A percentile compares a stretch with the other conserved stretches of the same genome.
Evolutionary conservation across 768 basidiomycete species (phyloP).

Genomic region (Rhodotorula taiwanensis): DNA sequence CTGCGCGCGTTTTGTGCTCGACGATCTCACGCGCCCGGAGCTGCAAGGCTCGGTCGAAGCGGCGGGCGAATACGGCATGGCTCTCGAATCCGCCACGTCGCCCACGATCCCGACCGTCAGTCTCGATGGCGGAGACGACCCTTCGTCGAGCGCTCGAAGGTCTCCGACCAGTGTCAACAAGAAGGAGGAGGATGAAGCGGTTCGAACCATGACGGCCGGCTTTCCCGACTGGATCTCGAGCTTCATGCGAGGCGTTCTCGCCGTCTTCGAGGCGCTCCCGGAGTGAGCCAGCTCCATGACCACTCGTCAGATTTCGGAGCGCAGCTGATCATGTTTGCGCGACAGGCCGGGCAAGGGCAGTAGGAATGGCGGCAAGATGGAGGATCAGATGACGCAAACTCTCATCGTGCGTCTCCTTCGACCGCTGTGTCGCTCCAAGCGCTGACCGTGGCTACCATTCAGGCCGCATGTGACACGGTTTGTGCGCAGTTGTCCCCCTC

Average conservation of each 20-base stretch:
- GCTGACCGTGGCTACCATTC: slow-evolving; percentile 50
- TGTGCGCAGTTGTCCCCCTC: slow-evolving; percentile 66
- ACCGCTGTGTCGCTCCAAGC: neutral
- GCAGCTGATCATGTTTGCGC: too few relatives aligned
- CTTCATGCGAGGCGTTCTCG: slow-evolving; percentile 69
- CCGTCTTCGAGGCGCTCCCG: slow-evolving; percentile 74
- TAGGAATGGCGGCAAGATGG: slow-evolving; percentile 53
- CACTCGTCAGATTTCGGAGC: too few relatives aligned
- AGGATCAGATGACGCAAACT: slow-evolving; percentile 45
- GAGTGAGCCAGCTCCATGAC: too few relatives aligned
- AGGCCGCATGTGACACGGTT: slow-evolving; percentile 64
- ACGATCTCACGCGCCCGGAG: slow-evolving; percentile 39
- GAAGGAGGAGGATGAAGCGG: slow-evolving; percentile 65
- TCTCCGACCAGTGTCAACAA: too few relatives aligned
- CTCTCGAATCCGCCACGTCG: neutral
- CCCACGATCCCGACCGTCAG: neutral
- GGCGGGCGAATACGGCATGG: slow-evolving; percentile 20
- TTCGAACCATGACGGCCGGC: slow-evolving; percentile 64
- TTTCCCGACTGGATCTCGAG: slow-evolving; percentile 79
- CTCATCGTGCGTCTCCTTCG: slow-evolving; percentile 37
- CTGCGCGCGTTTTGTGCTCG: slow-evolving; percentile 37
- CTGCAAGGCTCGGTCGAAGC: slow-evolving; percentile 8
- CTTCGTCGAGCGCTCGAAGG: slow-evolving; percentile 29
- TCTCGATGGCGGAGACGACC: slow-evolving; percentile 38
- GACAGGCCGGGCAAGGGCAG: slow-evolving; percentile 66